These are phyloP conservation scores for Carpinus fangiana DNA, from an alignment of 306 rosid species.

Conservation along the genomic window DNA sequence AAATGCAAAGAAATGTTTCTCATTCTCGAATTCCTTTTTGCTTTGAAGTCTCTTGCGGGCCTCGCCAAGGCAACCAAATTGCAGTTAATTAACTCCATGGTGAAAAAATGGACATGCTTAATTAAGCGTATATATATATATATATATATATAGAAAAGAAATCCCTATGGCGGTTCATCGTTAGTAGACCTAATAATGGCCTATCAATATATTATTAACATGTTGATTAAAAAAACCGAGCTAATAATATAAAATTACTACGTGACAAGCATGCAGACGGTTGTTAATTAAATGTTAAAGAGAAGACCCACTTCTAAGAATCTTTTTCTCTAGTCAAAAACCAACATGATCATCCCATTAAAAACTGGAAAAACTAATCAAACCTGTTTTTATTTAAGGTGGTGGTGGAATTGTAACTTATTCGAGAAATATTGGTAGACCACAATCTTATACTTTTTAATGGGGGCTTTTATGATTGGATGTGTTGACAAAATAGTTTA, in stretches of 20 bases:
- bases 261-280: conserved; percentile 57
- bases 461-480: conserved; percentile 23
- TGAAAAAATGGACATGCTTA: conserved; percentile 1
- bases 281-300: conserved; percentile 11
- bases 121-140: too few species aligned
- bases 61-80: neutral
- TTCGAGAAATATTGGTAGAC: conserved; percentile 18
- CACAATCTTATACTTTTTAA: conserved; percentile 17
- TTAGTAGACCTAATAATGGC: conserved; percentile 49
- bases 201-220: conserved; percentile 21
- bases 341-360: conserved; percentile 37
- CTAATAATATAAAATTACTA: conserved; percentile 32
- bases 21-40: neutral
- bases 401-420: conserved; percentile 33
- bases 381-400: conserved; percentile 1
- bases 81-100: neutral
- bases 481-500: conserved; percentile 20
- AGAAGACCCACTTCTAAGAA: conserved; percentile 42
- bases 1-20: too few species aligned
- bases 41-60: neutral
- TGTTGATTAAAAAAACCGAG: neutral
- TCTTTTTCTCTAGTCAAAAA: conserved; percentile 40
- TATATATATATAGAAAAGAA: neutral
- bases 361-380: neutral
- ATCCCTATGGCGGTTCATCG: conserved; percentile 29